Evolutionary conservation across 345 rosid genomes (phyloP).

Genomic region (Salix purpurea): DNA sequence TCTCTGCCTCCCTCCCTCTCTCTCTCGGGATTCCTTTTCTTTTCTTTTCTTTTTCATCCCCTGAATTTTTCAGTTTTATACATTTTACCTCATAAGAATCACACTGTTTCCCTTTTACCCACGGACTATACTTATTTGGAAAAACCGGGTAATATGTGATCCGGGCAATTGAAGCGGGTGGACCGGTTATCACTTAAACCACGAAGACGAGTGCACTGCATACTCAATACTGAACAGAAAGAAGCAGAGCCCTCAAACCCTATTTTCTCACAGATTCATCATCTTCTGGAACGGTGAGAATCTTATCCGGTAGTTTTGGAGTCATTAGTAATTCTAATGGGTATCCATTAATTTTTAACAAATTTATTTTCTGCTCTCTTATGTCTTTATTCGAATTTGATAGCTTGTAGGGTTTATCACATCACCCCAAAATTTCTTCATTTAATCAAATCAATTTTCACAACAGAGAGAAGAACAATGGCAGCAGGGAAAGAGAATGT

Average conservation of each 20-base stretch:
- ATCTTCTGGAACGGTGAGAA: too few species aligned
- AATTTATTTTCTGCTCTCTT: neutral
- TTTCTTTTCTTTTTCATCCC: neutral
- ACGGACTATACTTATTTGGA: neutral
- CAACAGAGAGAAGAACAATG: too few species aligned
- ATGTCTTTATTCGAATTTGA: neutral
- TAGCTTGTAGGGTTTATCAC: slow-evolving; percentile 4
- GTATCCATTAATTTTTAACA: neutral
- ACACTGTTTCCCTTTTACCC: neutral
- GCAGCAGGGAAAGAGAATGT: slow-evolving; percentile 12
- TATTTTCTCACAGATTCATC: neutral
- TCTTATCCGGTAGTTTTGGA: slow-evolving; percentile 2
- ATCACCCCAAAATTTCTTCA: neutral
- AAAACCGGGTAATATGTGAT: neutral
- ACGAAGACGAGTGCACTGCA: neutral
- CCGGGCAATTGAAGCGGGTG: neutral
- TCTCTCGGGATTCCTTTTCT: neutral
- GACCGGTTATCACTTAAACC: neutral
- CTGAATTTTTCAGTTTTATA: neutral
- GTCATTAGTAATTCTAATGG: neutral
- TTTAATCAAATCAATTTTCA: neutral
- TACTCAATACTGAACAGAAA: neutral
- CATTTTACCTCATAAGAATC: neutral
- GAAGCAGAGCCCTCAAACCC: neutral
- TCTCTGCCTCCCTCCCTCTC: neutral